Conservation (phyloP, 139 green algal genomes). For the Deuterostichococcus epilithicus region DNA sequence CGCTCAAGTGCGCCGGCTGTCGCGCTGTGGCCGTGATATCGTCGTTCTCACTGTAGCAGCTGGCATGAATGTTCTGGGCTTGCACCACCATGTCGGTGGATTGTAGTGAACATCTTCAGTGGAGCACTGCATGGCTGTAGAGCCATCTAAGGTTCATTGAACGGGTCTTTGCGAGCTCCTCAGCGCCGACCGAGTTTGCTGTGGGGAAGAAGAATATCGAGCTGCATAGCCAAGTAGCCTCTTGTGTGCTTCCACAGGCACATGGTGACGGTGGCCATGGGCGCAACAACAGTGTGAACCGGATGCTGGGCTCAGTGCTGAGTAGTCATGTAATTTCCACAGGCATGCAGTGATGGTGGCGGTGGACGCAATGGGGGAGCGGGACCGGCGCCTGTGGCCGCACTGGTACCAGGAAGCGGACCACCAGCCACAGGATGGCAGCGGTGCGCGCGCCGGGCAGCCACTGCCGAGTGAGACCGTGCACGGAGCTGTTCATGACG, state of each 20-base stretch:
- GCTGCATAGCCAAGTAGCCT: not conserved
- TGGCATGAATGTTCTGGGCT: too few species aligned
- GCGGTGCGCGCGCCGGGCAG: too few species aligned
- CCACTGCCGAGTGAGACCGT: too few species aligned
- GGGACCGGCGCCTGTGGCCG: constrained; percentile 57
- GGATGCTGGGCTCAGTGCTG: not conserved
- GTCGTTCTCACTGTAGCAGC: too few species aligned
- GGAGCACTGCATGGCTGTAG: too few species aligned
- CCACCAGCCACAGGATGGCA: not conserved
- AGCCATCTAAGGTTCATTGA: too few species aligned
- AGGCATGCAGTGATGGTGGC: constrained; percentile 76
- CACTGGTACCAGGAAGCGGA: constrained; percentile 12
- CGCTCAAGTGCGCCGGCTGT: not conserved
- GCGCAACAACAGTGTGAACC: not conserved
- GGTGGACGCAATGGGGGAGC: constrained; percentile 50
- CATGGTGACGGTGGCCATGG: not conserved
- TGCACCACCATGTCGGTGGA: too few species aligned
- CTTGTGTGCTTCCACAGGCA: not conserved
- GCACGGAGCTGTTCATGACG: too few species aligned
- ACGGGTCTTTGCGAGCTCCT: too few species aligned
- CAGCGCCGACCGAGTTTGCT: too few species aligned
- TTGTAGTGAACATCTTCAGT: too few species aligned
- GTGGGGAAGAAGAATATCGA: too few species aligned
- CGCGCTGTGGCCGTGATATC: not conserved
- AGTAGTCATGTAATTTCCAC: constrained; percentile 49